phyloP scores from a whole-genome alignment of 148 eudicot species.

The Limonium bicolor region DNA sequence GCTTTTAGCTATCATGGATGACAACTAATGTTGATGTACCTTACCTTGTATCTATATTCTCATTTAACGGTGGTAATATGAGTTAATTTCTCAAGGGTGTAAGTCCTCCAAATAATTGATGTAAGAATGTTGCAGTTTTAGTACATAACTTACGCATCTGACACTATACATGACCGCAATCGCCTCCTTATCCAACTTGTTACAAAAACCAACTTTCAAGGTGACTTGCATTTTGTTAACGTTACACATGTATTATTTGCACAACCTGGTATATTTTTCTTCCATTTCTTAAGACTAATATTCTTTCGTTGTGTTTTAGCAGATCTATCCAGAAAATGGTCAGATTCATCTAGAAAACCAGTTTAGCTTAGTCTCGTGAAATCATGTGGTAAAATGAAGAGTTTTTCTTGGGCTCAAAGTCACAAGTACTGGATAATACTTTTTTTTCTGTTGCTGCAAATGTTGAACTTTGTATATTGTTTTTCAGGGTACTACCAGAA shows the following conservation, averaged over 20 bases:
- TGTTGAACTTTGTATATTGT: not conserved
- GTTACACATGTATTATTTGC: no score
- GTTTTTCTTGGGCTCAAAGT: not conserved
- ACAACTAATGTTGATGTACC: no score
- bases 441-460: not conserved
- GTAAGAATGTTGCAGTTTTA: constrained; percentile 37
- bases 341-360: constrained; percentile 53
- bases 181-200: constrained; percentile 63
- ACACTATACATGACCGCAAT: constrained; percentile 74
- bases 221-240: constrained; percentile 14
- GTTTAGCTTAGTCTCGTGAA: constrained; percentile 67
- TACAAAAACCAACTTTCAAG: constrained; percentile 61
- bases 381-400: constrained; percentile 50
- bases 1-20: no score
- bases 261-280: constrained; percentile 3
- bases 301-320: constrained; percentile 7
- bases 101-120: no score
- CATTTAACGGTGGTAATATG: no score
- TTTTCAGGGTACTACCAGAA: constrained; percentile 45
- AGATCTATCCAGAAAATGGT: constrained; percentile 68
- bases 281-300: not conserved
- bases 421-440: not conserved
- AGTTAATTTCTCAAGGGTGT: no score
- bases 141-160: constrained; percentile 61
- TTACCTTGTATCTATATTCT: no score